Evolutionary conservation across 2,329 filamentous ascomycete species (phyloP).

Genomic region (Ciborinia camelliae): DNA sequence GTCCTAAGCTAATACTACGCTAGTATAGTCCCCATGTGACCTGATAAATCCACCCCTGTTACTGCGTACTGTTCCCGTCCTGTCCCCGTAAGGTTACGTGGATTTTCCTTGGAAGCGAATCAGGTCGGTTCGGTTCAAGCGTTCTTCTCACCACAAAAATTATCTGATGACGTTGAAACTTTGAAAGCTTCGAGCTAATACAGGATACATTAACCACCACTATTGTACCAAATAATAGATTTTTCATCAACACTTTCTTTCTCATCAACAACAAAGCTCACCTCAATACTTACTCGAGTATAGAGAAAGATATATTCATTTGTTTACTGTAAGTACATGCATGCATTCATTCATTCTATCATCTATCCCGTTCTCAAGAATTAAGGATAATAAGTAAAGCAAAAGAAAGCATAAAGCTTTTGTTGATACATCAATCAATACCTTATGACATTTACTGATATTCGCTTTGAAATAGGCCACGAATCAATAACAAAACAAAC

Average conservation of each 20-base stretch:
- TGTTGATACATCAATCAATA: no score
- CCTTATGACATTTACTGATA: slow-evolving; percentile 11
- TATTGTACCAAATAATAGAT: slow-evolving; percentile 11
- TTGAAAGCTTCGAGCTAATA: slow-evolving; percentile 19
- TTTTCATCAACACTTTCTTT: slow-evolving; percentile 3
- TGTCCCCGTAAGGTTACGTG: no score
- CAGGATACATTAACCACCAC: slow-evolving; percentile 16
- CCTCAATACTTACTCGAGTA: neutral
- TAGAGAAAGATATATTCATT: neutral
- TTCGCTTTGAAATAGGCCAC: slow-evolving; percentile 27
- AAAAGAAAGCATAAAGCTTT: neutral
- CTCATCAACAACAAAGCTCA: slow-evolving; percentile 1
- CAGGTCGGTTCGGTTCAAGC: no score
- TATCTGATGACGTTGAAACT: slow-evolving; percentile 26
- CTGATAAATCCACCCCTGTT: no score
- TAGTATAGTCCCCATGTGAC: no score
- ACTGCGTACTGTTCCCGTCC: no score
- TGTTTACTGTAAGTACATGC: slow-evolving; percentile 12
- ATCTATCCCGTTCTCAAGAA: neutral
- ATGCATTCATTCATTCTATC: no score
- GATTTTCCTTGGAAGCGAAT: slow-evolving; percentile 20
- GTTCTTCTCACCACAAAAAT: slow-evolving; percentile 8
- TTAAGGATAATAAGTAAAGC: no score
- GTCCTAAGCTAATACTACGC: no score
- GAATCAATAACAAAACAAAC: slow-evolving; percentile 21